Percentiles rank a stretch among this genome's conserved stretches.
Conservation (phyloP, 495 filamentous ascomycete genomes). For the Wilcoxina mikolae region DNA sequence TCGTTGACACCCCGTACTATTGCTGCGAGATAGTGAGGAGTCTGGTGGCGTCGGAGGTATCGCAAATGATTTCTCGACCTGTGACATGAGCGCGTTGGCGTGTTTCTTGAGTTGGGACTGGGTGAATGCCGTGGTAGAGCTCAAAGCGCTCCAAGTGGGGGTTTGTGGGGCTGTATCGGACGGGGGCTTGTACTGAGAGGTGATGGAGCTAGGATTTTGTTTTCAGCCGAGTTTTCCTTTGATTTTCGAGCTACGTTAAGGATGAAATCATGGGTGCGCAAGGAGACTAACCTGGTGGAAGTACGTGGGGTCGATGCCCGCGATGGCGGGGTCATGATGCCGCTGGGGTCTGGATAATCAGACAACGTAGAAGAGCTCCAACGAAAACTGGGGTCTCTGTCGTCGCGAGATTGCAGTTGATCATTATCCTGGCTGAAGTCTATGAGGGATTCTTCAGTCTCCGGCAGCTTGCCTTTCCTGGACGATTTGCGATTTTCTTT, state of each 20-base stretch:
- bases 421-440: slow-evolving; percentile 18
- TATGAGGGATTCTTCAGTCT: slow-evolving; percentile 16
- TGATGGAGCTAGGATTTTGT: not conserved
- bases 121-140: not conserved
- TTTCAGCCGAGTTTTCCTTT: slow-evolving; percentile 29
- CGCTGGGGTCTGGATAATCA: not conserved
- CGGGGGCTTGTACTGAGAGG: not conserved
- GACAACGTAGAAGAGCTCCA: slow-evolving; percentile 21
- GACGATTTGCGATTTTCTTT: slow-evolving; percentile 2
- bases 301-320: slow-evolving; percentile 5
- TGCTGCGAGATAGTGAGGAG: not conserved
- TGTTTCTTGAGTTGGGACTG: slow-evolving; percentile 23
- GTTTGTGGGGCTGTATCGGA: not conserved
- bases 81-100: slow-evolving; percentile 18
- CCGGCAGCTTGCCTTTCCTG: not conserved
- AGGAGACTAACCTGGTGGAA: slow-evolving; percentile 35
- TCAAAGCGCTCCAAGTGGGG: slow-evolving; percentile 1
- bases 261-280: slow-evolving; percentile 43
- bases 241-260: not conserved
- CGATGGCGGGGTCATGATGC: slow-evolving; percentile 6
- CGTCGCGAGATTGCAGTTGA: not conserved
- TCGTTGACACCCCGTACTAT: not conserved
- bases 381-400: slow-evolving; percentile 11
- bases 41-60: slow-evolving; percentile 5
- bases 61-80: slow-evolving; percentile 23